Evolutionary conservation across 148 eudicot genomes (phyloP), one percentile per base, ranked within the genome.

Genomic region (Vaccinium myrtillus): DNA sequence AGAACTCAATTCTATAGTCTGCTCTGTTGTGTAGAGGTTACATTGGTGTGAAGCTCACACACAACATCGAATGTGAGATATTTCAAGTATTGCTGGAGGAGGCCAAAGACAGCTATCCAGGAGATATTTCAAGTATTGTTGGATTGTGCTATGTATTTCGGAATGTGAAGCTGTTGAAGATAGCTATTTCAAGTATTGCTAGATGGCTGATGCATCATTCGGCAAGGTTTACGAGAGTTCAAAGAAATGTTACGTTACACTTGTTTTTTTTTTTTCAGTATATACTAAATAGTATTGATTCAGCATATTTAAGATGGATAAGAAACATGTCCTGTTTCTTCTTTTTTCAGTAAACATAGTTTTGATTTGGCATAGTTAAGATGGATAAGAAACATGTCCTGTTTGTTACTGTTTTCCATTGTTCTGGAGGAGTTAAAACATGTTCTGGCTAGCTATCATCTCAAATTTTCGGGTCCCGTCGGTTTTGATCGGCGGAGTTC

Each of bases 31-130:
- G 36, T 84, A 96, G 98, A 88, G 98, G 99, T 55, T 96, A 96
- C 83, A 81, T 92, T 0, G 99, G 93, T 12, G 27, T 91, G 65
- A 96, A 96, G 85, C 95, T 96, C 77, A 85, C 93, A 1, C 93
- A 94, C 91, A 96, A 96, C 77, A 87, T 95, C 8, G 63, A 92
- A 77, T 93, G 96, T 82, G 96, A 95, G 86, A 94, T 94, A 61
- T 94, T 94, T 83, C 95, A 93, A 90, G 92, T 88, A 25, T 75
- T 94, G 85, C 86, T 94, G 54, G 95, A 94, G 82, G 98, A 94
- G 86, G 98, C 96, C 14, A 94, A 90, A 86, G 92, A 89, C 56
- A 92, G 92, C 77, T 95, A 95, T 78, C 86, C 86, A 0, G 93
- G 90, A 80, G 89, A 87, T 51, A 86, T 91, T 25, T 32, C 36